phyloP scores from a whole-genome alignment of 1,284 basidiomycete species.

The Blastosporella zonata region DNA sequence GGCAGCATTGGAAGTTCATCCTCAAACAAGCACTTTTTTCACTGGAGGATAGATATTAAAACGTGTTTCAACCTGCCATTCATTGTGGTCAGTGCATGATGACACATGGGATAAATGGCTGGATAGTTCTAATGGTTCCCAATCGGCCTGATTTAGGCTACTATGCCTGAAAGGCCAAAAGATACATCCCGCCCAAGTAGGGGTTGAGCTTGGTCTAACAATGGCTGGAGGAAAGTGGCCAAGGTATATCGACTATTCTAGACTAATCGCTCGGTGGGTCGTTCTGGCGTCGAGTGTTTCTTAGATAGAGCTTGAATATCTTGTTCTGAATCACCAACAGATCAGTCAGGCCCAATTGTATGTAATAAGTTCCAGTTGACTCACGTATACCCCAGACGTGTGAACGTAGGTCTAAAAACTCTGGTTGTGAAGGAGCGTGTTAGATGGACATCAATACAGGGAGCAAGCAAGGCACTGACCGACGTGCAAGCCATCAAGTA shows the following conservation, averaged over 20 bases:
- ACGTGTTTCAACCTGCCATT: too few species aligned
- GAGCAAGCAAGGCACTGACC: conserved; percentile 41
- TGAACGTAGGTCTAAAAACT: conserved; percentile 73
- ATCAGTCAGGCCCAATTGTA: not conserved
- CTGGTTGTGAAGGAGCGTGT: conserved; percentile 31
- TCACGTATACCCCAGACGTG: conserved; percentile 84
- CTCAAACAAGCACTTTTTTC: too few species aligned
- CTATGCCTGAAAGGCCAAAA: too few species aligned
- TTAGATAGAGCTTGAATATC: conserved; percentile 73
- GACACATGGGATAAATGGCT: too few species aligned
- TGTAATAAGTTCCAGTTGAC: conserved; percentile 29
- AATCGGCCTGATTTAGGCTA: too few species aligned
- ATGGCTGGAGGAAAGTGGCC: not conserved
- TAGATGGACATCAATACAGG: not conserved
- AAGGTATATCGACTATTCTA: too few species aligned
- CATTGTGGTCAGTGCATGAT: too few species aligned
- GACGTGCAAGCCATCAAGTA: conserved; percentile 77
- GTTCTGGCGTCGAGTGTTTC: conserved; percentile 47
- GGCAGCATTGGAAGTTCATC: too few species aligned
- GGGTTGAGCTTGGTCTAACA: not conserved
- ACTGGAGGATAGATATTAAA: too few species aligned
- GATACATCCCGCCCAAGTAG: too few species aligned
- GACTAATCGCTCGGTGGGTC: not conserved
- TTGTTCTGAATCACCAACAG: conserved; percentile 51
- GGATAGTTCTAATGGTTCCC: too few species aligned